Percentiles rank a stretch among this genome's conserved stretches.
These are phyloP conservation scores for Yamadazyma jaroonii DNA, from an alignment of 1,139 yeast genomes.

Conservation along the genomic window DNA sequence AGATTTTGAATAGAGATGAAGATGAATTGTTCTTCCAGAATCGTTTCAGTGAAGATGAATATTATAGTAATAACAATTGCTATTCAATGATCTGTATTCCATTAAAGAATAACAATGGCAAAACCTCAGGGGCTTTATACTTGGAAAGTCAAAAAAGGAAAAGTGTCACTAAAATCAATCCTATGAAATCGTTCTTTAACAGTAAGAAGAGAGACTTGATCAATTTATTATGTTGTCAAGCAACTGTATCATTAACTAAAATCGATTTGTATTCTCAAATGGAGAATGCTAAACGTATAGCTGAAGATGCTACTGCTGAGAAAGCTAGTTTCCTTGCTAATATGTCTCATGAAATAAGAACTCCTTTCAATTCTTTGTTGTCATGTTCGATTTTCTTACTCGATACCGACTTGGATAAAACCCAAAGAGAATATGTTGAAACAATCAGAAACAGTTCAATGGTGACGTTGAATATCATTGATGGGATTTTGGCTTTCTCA, in stretches of 20 bases:
- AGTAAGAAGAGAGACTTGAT: constrained; percentile 39
- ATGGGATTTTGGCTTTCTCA: constrained; percentile 56
- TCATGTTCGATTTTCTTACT: constrained; percentile 54
- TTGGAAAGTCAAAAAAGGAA: constrained; percentile 33
- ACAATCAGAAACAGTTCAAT: constrained; percentile 52
- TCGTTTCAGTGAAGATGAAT: constrained; percentile 38
- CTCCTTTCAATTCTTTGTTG: constrained; percentile 56
- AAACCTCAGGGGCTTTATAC: constrained; percentile 45
- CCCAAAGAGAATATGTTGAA: constrained; percentile 54
- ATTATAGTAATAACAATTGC: constrained; percentile 34
- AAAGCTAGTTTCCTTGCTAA: constrained; percentile 59
- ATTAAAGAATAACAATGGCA: constrained; percentile 40
- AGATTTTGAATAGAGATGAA: constrained; percentile 34
- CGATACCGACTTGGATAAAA: constrained; percentile 45
- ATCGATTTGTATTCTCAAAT: constrained; percentile 48
- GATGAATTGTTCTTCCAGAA: constrained; percentile 36
- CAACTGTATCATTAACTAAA: constrained; percentile 52
- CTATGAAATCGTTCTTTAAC: constrained; percentile 21
- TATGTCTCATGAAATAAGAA: constrained; percentile 59
- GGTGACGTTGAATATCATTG: constrained; percentile 54
- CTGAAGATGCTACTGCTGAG: constrained; percentile 59
- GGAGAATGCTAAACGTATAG: constrained; percentile 53
- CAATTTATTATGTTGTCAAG: constrained; percentile 50
- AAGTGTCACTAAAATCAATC: background rate
- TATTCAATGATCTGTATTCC: constrained; percentile 47